phyloP scores from a whole-genome alignment of 495 filamentous ascomycete species.

The Neurospora sp. region DNA sequence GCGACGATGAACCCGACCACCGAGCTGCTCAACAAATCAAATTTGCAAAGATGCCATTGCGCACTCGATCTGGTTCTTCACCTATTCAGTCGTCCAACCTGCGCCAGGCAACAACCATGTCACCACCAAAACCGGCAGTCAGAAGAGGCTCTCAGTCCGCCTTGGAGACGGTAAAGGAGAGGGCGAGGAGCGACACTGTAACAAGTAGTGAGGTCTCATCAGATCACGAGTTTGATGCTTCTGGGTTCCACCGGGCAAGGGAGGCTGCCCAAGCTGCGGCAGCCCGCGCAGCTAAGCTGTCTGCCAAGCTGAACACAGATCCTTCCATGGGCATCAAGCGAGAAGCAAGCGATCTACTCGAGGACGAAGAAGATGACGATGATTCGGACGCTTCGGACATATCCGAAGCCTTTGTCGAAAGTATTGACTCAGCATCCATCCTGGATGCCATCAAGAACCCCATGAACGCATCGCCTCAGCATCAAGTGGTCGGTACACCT shows the following conservation, averaged over 20 bases:
- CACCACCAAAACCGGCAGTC: conserved; percentile 22
- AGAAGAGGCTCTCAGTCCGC: conserved; percentile 68
- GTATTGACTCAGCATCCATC: conserved; percentile 45
- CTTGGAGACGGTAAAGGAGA: conserved; percentile 61
- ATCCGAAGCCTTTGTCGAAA: conserved; percentile 42
- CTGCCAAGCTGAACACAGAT: conserved; percentile 37
- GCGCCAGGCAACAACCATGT: conserved; percentile 31
- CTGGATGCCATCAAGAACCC: conserved; percentile 39
- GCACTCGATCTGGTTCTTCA: conserved; percentile 76
- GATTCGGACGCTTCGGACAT: conserved; percentile 43
- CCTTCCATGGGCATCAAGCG: conserved; percentile 30
- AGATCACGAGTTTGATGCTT: conserved; percentile 71
- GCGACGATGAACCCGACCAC: conserved; percentile 76
- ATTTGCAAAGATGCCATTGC: conserved; percentile 89
- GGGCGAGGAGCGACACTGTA: conserved; percentile 71
- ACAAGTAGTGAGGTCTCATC: conserved; percentile 91
- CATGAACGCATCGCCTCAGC: conserved; percentile 35
- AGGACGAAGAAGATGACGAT: conserved; percentile 47
- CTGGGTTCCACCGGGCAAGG: conserved; percentile 51
- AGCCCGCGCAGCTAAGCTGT: conserved; percentile 22
- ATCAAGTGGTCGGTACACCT: conserved; percentile 44
- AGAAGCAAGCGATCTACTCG: conserved; percentile 45
- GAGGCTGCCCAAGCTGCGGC: conserved; percentile 30
- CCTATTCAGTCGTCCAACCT: conserved; percentile 57
- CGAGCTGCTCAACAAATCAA: conserved; percentile 71